Conservation (phyloP, 2,329 filamentous ascomycete species). For the Fusarium tupiense region DNA sequence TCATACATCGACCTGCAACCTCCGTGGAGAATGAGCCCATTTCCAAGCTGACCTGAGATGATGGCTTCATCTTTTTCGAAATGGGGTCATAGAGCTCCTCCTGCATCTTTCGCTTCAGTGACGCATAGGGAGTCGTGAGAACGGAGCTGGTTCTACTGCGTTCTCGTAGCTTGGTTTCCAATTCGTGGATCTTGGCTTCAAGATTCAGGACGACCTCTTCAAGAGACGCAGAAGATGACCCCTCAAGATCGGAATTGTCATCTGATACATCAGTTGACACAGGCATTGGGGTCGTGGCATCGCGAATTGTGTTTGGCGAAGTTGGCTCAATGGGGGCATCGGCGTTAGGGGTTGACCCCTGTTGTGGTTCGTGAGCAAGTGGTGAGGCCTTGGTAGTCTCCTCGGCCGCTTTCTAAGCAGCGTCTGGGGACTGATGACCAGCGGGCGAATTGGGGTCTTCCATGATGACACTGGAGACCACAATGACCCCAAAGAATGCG, state of each 20-base stretch:
- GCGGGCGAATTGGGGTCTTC: background rate
- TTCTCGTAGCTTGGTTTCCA: background rate
- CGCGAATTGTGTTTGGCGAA: background rate
- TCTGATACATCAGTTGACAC: background rate
- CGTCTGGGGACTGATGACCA: background rate
- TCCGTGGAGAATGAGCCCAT: background rate
- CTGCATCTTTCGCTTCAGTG: background rate
- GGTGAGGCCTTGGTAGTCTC: background rate
- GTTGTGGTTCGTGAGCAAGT: background rate
- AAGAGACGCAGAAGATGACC: background rate
- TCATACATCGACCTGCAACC: background rate
- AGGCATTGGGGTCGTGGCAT: background rate
- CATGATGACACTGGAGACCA: background rate
- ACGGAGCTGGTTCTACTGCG: background rate
- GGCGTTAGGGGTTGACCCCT: background rate
- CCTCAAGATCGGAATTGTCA: background rate
- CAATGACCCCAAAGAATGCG: background rate
- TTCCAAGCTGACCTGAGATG: background rate
- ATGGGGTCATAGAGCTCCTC: background rate
- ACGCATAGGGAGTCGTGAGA: background rate
- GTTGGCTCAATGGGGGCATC: background rate
- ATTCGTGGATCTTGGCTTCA: background rate
- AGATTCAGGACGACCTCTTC: background rate
- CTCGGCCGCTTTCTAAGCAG: background rate
- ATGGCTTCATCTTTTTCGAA: background rate